Evolutionary conservation across 2,329 filamentous ascomycete species (phyloP).

Genomic region (Hortaea werneckii): DNA sequence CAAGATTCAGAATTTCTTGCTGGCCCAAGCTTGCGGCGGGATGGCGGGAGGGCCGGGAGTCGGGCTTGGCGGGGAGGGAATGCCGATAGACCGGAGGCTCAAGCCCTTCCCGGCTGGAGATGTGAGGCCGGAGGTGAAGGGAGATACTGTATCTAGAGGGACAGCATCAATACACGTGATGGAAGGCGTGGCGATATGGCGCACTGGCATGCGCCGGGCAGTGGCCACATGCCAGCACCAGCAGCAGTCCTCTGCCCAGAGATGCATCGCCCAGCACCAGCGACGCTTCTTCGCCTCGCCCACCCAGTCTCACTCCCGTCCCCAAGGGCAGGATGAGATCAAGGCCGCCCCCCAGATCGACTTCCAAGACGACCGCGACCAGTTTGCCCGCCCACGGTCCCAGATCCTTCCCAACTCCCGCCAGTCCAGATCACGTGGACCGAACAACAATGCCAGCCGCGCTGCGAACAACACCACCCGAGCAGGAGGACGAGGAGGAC

Average conservation of each 20-base stretch:
- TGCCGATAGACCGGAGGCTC: no score
- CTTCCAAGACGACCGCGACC: conserved; percentile 16
- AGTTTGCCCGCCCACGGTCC: conserved; percentile 12
- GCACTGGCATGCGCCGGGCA: conserved; percentile 14
- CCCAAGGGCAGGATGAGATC: conserved; percentile 12
- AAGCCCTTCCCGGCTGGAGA: no score
- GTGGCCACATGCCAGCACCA: conserved; percentile 14
- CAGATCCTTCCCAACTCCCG: conserved; percentile 7
- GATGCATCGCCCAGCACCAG: conserved; percentile 12
- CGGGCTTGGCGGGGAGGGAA: neutral
- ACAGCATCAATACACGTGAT: neutral
- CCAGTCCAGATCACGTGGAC: neutral
- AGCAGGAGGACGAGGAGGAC: neutral
- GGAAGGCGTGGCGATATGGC: neutral
- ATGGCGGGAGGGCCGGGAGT: neutral
- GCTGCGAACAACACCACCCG: conserved; percentile 5
- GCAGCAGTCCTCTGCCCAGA: conserved; percentile 3
- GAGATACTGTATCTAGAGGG: no score
- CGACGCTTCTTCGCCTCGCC: conserved; percentile 20
- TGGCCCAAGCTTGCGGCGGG: neutral
- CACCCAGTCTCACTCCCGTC: conserved; percentile 3
- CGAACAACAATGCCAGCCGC: conserved; percentile 5
- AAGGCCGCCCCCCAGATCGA: conserved; percentile 21
- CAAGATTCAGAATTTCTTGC: conserved; percentile 1
- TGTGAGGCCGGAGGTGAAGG: no score